These are phyloP conservation scores for Litchi chinensis DNA, from an alignment of 345 rosid genomes.

Conservation along the genomic window DNA sequence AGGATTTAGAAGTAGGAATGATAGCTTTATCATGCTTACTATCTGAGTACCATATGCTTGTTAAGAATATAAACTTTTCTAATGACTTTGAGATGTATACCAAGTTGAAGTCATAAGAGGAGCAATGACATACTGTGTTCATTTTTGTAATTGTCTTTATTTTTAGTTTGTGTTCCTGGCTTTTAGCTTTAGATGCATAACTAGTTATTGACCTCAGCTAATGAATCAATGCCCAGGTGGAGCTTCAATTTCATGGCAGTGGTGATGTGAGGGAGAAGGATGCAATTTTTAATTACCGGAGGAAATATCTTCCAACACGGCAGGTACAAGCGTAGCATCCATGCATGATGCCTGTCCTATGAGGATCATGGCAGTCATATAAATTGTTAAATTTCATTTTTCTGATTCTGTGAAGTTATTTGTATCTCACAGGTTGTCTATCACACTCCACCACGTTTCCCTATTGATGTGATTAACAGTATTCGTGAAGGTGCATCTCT, in stretches of 20 bases:
- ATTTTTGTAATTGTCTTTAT: neutral
- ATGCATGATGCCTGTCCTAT: conserved; percentile 14
- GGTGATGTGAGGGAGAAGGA: conserved; percentile 64
- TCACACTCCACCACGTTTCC: conserved; percentile 97
- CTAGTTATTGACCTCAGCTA: conserved; percentile 6
- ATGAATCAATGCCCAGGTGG: conserved; percentile 61
- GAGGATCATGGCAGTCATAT: neutral
- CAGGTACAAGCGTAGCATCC: conserved; percentile 54
- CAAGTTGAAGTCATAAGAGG: neutral
- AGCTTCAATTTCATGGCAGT: conserved; percentile 73
- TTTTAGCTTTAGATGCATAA: conserved; percentile 11
- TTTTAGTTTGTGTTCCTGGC: neutral
- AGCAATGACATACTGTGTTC: neutral
- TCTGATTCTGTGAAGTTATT: conserved; percentile 14
- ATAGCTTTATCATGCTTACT: neutral
- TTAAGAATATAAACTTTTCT: neutral
- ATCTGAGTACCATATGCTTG: neutral
- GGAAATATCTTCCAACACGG: conserved; percentile 94
- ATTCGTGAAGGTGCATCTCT: conserved; percentile 86
- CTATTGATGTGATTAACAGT: conserved; percentile 59
- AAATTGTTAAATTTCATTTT: conserved; percentile 4
- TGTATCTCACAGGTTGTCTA: conserved; percentile 72
- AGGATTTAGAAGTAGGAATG: neutral
- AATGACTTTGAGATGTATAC: neutral
- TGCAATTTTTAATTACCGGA: conserved; percentile 84